phyloP scores from a whole-genome alignment of 208 protist genomes.

The Vickermania ingenoplastis region DNA sequence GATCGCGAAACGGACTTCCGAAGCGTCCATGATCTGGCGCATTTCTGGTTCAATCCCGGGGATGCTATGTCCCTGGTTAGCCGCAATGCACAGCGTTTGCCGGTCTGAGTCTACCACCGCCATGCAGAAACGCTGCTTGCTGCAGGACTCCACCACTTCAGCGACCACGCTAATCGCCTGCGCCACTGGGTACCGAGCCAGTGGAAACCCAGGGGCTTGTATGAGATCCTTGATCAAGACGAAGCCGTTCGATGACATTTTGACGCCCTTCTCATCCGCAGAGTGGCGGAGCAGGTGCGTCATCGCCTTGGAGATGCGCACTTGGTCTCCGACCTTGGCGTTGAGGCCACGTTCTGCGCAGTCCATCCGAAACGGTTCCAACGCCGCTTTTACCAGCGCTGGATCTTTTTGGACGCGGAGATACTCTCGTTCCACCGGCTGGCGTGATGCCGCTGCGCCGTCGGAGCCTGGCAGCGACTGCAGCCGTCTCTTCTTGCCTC shows the following conservation, averaged over 20 bases:
- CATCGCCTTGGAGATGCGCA: slow-evolving; percentile 46
- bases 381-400: background rate
- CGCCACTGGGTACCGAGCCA: background rate
- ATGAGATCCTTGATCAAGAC: slow-evolving; percentile 41
- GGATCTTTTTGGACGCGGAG: background rate
- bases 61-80: slow-evolving; percentile 80
- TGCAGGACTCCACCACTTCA: slow-evolving; percentile 31
- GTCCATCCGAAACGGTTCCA: background rate
- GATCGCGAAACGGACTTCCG: slow-evolving; percentile 32
- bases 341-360: background rate
- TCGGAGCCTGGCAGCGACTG: background rate
- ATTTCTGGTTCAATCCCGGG: slow-evolving; percentile 44
- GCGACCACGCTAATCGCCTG: slow-evolving; percentile 29
- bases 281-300: slow-evolving; percentile 62
- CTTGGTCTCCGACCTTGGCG: slow-evolving; percentile 3
- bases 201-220: slow-evolving; percentile 10
- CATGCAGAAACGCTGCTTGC: slow-evolving; percentile 75
- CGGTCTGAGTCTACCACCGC: slow-evolving; percentile 23
- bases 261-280: slow-evolving; percentile 32
- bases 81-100: slow-evolving; percentile 49
- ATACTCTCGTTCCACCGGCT: background rate
- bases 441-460: background rate
- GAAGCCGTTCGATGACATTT: slow-evolving; percentile 58
- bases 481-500: background rate
- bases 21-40: slow-evolving; percentile 19